Conservation (phyloP, 2,329 filamentous ascomycete species). For the Pyrenochaeta sp. region DNA sequence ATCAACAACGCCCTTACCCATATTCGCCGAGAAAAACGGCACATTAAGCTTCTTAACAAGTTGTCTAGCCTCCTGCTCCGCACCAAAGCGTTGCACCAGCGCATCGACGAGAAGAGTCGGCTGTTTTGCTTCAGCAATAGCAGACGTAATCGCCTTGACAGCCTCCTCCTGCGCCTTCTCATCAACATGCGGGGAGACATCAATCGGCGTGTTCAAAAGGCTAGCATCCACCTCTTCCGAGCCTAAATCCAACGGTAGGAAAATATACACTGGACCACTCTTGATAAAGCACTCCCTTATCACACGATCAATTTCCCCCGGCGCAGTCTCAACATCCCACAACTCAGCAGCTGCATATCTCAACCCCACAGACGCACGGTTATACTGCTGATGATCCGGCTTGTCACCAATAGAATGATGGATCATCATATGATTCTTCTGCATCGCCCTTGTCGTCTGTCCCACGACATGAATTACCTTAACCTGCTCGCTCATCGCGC, state of each 20-base stretch:
- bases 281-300: slow-evolving; percentile 55
- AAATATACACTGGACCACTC: slow-evolving; percentile 55
- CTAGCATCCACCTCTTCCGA: slow-evolving; percentile 44
- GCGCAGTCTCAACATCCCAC: slow-evolving; percentile 50
- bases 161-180: slow-evolving; percentile 40
- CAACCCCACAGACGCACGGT: slow-evolving; percentile 49
- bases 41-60: slow-evolving; percentile 47
- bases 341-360: slow-evolving; percentile 53
- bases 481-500: slow-evolving; percentile 54
- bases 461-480: slow-evolving; percentile 58
- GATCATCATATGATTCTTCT: slow-evolving; percentile 55
- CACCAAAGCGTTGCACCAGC: slow-evolving; percentile 51
- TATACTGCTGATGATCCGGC: slow-evolving; percentile 55
- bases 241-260: slow-evolving; percentile 55
- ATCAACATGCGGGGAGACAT: slow-evolving; percentile 41
- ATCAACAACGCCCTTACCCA: slow-evolving; percentile 56
- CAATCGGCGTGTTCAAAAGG: slow-evolving; percentile 49
- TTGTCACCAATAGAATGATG: slow-evolving; percentile 55
- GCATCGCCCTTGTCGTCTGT: slow-evolving; percentile 54
- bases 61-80: slow-evolving; percentile 40
- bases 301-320: slow-evolving; percentile 55
- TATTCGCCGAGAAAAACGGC: slow-evolving; percentile 51
- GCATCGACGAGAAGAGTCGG: slow-evolving; percentile 53
- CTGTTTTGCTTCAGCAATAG: slow-evolving; percentile 45
- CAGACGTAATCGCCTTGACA: slow-evolving; percentile 42